Evolutionary conservation across 305 asterid species (phyloP), one percentile per base, ranked within the genome.

Genomic region (Fraxinus xanthoxyloides): DNA sequence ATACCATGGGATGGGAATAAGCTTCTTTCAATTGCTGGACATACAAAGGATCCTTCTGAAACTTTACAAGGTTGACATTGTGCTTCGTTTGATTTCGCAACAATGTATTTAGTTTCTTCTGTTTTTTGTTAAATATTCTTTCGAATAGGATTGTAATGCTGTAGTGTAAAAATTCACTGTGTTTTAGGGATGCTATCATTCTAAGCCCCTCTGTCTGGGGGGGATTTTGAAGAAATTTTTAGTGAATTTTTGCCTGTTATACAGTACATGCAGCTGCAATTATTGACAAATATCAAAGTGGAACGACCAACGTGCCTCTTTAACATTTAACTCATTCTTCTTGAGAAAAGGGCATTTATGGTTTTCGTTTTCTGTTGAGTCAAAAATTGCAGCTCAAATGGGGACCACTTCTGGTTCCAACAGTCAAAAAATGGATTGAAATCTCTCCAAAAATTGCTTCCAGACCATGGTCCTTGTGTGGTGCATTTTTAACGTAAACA

Each of bases 1-100:
- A 92, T 94, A 86, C 92, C 98, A 17, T 93, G 98, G 98, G 95
- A 89, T 31, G 99, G 98, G 86, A 91, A 89, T 84, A 90, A 93
- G 92, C 97, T 96, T 91, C 93, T 96, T 86, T 92, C 97, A 61
- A 88, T 94, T 78, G 98, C 97, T 85, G 99, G 99, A 87, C 98
- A 94, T 83, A 84, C 97, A 59, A 96, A 93, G 90, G 95, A 94
- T 88, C 95, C 97, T 82, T 89, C 91, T 72, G 97, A 96, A 88
- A 84, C 92, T 36, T 79, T 96, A 86, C 97, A 91, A 92, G 99
- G 99, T 94, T 84, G 75, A 87, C 9, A 24, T 82, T 79, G 59
- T 83, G 75, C 75, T 73, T 84, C 77, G 35, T 30, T 69, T 69
- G 75, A 28, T 28, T 26, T 69, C 19, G 2, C 17, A 9, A 9